Evolutionary conservation across 2,329 filamentous ascomycete species (phyloP), one percentile per base, ranked within the genome.

Genomic region (Didymosphaeria variabile): DNA sequence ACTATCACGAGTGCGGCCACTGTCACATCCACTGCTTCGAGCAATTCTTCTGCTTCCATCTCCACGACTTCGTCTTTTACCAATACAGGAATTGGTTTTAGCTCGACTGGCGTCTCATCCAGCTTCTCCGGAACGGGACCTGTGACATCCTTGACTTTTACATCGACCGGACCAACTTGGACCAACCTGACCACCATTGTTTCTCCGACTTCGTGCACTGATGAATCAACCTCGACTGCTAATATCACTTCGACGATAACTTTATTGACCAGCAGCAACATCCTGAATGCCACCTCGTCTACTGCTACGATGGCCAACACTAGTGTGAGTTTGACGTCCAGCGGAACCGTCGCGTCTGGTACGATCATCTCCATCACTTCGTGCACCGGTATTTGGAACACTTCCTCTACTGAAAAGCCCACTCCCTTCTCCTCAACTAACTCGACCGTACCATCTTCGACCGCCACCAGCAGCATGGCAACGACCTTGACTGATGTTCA

Each of bases 171-270:
- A 15, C n/a, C 40, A 13, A 29, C 31, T 36, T 55, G 53, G 53
- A 46, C 42, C n/a, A 55, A 55, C n/a, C 47, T n/a, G 4, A 29
- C 26, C 31, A 47, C 36, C n/a, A 52, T 10, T 13, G 34, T 34
- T 40, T n/a, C 34, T 13, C 40, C 50, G 21, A 55, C 53, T 8
- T 38, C 53, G 15, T 55, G 53, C 42, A 36, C 53, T 17, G 53
- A 47, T 8, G 53, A 55, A 29, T 10, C 29, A 15, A 34, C 42
- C n/a, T 15, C 19, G 4, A 55, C 13, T 1, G 12, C 13, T 19
- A 55, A 44, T 12, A 47, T 13, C n/a, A 46, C n/a, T 42, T 46
- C 42, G 31, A 29, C 29, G 3, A n/a, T n/a, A 5, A 29, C 29
- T 17, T 46, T 17, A 17, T 19, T 17, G 38, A 23, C 40, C 2